phyloP scores from a whole-genome alignment of 305 asterid genomes.

The Fraxinus sp. region DNA sequence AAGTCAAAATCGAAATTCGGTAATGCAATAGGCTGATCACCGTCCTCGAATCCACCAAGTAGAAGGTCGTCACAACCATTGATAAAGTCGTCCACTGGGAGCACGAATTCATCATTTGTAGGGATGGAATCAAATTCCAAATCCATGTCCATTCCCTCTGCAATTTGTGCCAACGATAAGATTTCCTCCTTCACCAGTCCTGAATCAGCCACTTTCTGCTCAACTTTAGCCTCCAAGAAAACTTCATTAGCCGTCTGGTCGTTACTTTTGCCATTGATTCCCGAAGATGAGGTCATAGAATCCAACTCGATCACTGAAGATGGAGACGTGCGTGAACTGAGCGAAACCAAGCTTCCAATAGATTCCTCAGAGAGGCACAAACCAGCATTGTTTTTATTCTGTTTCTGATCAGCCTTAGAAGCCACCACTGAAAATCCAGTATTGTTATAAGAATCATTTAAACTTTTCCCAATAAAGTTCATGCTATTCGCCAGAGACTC shows the following conservation, averaged over 20 bases:
- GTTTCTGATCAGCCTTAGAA: slow-evolving; percentile 3
- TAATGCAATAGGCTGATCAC: slow-evolving; percentile 1
- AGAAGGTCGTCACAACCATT: slow-evolving; percentile 18
- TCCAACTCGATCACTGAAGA: slow-evolving; percentile 49
- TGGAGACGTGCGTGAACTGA: slow-evolving; percentile 44
- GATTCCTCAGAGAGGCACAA: slow-evolving; percentile 31
- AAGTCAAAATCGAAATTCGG: slow-evolving; percentile 26
- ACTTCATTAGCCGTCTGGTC: not conserved
- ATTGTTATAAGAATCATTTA: not conserved
- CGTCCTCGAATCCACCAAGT: slow-evolving; percentile 22
- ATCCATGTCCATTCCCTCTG: not conserved
- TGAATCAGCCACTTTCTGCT: not conserved
- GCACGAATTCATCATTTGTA: slow-evolving; percentile 1
- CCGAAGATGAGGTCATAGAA: slow-evolving; percentile 26
- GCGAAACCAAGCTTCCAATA: slow-evolving; percentile 42
- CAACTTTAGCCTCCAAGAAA: not conserved
- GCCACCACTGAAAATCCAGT: slow-evolving; percentile 19
- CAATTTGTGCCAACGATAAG: not conserved
- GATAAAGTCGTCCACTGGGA: slow-evolving; percentile 12
- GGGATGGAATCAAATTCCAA: not conserved
- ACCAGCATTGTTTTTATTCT: not conserved
- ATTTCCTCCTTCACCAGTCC: not conserved
- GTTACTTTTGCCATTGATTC: not conserved
- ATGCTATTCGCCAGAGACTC: slow-evolving; percentile 31
- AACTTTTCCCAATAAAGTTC: not conserved